Evolutionary conservation across 108 stramenopile genomes (phyloP).

Genomic region (Cyclostephanos invisitatus): DNA sequence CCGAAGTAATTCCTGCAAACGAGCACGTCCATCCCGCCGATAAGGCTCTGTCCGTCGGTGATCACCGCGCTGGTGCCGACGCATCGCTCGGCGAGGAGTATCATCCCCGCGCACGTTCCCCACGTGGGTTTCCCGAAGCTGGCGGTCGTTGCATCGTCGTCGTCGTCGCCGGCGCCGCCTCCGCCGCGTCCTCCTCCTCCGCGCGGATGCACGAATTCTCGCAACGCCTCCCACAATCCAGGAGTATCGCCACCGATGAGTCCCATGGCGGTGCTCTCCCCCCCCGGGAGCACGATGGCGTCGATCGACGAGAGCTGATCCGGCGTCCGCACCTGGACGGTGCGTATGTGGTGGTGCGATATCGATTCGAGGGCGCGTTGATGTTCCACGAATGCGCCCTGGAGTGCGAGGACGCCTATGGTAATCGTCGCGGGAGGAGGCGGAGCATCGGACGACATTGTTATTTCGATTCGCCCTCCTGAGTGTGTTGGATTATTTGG

Average conservation of each 20-base stretch:
- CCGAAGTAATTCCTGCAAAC: conserved; percentile 99
- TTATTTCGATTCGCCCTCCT: no score
- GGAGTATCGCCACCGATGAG: conserved; percentile 70
- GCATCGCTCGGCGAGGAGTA: conserved; percentile 91
- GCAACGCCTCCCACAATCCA: conserved; percentile 72
- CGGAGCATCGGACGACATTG: not conserved
- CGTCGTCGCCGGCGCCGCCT: conserved; percentile 3
- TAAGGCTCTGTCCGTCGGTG: conserved; percentile 92
- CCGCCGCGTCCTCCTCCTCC: not conserved
- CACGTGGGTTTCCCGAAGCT: conserved; percentile 87
- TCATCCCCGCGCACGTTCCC: conserved; percentile 99
- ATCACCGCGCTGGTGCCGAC: conserved; percentile 87
- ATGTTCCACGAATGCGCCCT: conserved; percentile 97
- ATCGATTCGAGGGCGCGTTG: conserved; percentile 64
- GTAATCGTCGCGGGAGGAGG: conserved; percentile 35
- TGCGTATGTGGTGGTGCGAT: conserved; percentile 20
- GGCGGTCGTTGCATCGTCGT: not conserved
- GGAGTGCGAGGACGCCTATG: conserved; percentile 91
- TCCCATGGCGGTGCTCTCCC: conserved; percentile 98
- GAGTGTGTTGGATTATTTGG: conserved; percentile 1
- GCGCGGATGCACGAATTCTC: conserved; percentile 58
- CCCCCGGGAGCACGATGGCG: conserved; percentile 96
- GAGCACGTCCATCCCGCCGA: conserved; percentile 93
- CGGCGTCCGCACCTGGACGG: conserved; percentile 76
- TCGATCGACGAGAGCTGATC: conserved; percentile 80